Evolutionary conservation across 1,139 yeast species (phyloP).

Genomic region (Taiozyma sp.): DNA sequence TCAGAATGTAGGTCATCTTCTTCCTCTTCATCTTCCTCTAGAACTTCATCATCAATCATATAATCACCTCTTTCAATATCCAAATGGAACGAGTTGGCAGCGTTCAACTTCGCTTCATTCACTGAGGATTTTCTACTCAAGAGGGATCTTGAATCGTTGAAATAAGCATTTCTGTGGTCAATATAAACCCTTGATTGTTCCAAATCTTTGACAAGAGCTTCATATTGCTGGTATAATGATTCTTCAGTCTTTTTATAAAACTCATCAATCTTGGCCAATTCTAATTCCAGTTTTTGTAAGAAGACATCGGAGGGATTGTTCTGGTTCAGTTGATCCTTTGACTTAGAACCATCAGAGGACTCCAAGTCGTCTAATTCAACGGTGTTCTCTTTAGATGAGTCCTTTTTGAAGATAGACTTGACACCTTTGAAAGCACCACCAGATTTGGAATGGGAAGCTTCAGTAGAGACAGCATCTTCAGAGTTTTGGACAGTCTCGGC

Average conservation of each 20-base stretch:
- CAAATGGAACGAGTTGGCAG: constrained; percentile 16
- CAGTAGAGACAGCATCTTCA: not conserved
- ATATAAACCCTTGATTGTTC: constrained; percentile 24
- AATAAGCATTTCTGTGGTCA: constrained; percentile 5
- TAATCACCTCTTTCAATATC: constrained; percentile 11
- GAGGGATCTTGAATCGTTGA: constrained; percentile 15
- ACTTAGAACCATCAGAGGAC: constrained; percentile 1
- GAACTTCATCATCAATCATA: constrained; percentile 19
- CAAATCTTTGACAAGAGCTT: constrained; percentile 45
- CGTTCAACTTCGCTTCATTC: constrained; percentile 15
- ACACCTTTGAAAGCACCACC: not conserved
- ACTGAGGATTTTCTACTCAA: constrained; percentile 19
- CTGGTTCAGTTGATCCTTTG: not conserved
- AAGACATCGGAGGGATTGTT: constrained; percentile 31
- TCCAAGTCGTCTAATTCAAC: constrained; percentile 25
- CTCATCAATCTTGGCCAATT: constrained; percentile 53
- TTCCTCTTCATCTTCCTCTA: constrained; percentile 29
- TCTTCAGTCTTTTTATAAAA: constrained; percentile 53
- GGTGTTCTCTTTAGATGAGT: constrained; percentile 20
- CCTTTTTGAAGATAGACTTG: constrained; percentile 7
- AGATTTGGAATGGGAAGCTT: not conserved
- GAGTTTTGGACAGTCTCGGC: constrained; percentile 38
- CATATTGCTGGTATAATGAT: constrained; percentile 42
- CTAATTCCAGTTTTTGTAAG: constrained; percentile 51
- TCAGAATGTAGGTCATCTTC: constrained; percentile 27